phyloP scores from a whole-genome alignment of 2,329 filamentous ascomycete genomes.

The Sphaerulina populicola region DNA sequence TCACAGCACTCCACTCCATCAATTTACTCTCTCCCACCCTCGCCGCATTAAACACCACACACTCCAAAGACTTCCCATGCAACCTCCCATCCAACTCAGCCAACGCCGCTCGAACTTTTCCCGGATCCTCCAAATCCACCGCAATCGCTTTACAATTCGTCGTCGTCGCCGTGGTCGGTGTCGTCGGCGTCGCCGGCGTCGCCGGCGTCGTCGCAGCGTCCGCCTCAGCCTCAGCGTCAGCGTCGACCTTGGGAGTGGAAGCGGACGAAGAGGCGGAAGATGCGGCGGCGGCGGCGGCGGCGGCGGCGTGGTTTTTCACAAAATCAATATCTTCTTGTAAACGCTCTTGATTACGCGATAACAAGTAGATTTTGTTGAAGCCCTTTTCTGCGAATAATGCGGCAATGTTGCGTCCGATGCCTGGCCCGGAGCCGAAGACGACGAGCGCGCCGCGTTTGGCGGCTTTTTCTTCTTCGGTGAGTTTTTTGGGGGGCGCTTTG shows the following conservation, averaged over 20 bases:
- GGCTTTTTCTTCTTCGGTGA: constrained; percentile 11
- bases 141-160: constrained; percentile 34
- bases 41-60: constrained; percentile 46
- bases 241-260: no score
- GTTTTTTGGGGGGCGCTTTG: constrained; percentile 7
- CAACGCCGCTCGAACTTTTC: constrained; percentile 34
- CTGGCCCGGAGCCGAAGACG: constrained; percentile 28
- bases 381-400: constrained; percentile 24
- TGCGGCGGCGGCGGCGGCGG: no score
- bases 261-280: no score
- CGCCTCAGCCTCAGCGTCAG: no score
- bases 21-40: constrained; percentile 37
- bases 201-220: no score
- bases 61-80: constrained; percentile 34
- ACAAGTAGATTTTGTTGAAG: constrained; percentile 23
- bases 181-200: no score
- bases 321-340: constrained; percentile 22
- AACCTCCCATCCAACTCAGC: constrained; percentile 35
- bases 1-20: constrained; percentile 36
- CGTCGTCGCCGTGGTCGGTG: no score
- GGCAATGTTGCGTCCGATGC: constrained; percentile 26
- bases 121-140: constrained; percentile 38
- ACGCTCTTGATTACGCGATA: constrained; percentile 22
- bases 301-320: constrained; percentile 8
- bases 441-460: constrained; percentile 21